A percentile compares a stretch with the other conserved stretches of the same genome.
phyloP scores from a whole-genome alignment of 768 basidiomycete species.

The Gymnopilus junonius region DNA sequence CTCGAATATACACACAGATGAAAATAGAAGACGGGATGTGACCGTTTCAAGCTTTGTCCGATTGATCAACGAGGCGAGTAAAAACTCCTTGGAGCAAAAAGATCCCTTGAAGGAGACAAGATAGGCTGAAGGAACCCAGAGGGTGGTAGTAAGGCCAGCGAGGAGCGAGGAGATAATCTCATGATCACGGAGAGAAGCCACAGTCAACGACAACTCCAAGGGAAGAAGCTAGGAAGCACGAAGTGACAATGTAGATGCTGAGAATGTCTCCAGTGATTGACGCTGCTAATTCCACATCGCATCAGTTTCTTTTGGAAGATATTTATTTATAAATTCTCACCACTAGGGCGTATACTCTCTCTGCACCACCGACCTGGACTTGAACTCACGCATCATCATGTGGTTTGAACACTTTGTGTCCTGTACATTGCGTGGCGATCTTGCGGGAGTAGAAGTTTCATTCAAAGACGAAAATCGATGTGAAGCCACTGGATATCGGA shows the following conservation, averaged over 20 bases:
- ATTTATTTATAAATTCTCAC: neutral
- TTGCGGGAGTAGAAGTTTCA: conserved; percentile 16
- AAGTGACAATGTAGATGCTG: conserved; percentile 14
- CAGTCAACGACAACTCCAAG: conserved; percentile 7
- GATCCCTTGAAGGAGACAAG: conserved; percentile 5
- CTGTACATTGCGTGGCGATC: conserved; percentile 13
- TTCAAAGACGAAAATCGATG: conserved; percentile 11
- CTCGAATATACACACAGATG: conserved; percentile 7
- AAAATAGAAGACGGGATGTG: conserved; percentile 5
- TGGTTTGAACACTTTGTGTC: conserved; percentile 6
- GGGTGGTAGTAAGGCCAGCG: conserved; percentile 22
- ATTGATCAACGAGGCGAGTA: conserved; percentile 7
- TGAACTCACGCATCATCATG: conserved; percentile 8
- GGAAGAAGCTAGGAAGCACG: conserved; percentile 11
- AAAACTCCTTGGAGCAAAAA: conserved; percentile 10
- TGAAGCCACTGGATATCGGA: conserved; percentile 8
- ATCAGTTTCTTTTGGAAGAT: conserved; percentile 4
- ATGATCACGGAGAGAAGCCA: conserved; percentile 11
- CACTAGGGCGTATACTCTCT: neutral
- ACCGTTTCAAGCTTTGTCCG: conserved; percentile 7
- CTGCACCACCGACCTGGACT: conserved; percentile 4
- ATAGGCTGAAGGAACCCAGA: conserved; percentile 9
- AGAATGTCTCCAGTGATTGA: conserved; percentile 19
- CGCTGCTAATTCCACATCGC: conserved; percentile 16
- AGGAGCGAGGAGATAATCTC: conserved; percentile 24